These are phyloP conservation scores for Aspergillus egyptiacus DNA, from an alignment of 495 filamentous ascomycete species.

Conservation along the genomic window DNA sequence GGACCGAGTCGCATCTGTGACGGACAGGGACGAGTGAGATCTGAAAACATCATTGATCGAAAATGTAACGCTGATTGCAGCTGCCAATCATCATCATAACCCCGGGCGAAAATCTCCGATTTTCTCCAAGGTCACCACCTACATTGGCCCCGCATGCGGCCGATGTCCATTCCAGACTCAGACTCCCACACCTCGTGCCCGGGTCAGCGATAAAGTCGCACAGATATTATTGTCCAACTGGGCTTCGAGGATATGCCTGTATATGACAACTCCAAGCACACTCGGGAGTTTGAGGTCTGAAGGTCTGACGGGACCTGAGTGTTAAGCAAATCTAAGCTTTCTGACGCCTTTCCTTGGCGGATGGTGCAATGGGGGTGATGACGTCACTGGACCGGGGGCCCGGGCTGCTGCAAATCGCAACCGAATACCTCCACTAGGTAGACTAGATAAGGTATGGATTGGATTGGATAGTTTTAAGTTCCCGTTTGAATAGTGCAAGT, in stretches of 20 bases:
- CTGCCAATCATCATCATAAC: not conserved
- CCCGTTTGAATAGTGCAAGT: too few relatives aligned
- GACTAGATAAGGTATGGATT: too few relatives aligned
- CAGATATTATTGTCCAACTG: too few relatives aligned
- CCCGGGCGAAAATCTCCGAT: conserved; percentile 2
- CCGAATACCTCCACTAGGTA: too few relatives aligned
- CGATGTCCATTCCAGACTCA: too few relatives aligned
- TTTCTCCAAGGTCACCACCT: not conserved
- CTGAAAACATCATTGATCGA: not conserved
- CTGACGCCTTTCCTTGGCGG: not conserved
- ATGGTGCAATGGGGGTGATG: not conserved
- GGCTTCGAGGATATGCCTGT: too few relatives aligned
- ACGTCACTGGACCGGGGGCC: conserved; percentile 1
- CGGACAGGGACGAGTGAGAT: not conserved
- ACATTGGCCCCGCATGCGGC: conserved; percentile 5
- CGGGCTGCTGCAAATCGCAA: too few relatives aligned
- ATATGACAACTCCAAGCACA: too few relatives aligned
- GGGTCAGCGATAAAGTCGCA: not conserved
- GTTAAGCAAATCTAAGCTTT: conserved; percentile 5
- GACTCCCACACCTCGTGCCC: not conserved
- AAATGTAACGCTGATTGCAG: not conserved
- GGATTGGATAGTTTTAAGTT: too few relatives aligned
- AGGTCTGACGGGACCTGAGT: too few relatives aligned
- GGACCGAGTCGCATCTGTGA: not conserved
- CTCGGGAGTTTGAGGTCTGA: too few relatives aligned